Conservation (phyloP, 306 rosid genomes). For the Dicorynia guianensis region DNA sequence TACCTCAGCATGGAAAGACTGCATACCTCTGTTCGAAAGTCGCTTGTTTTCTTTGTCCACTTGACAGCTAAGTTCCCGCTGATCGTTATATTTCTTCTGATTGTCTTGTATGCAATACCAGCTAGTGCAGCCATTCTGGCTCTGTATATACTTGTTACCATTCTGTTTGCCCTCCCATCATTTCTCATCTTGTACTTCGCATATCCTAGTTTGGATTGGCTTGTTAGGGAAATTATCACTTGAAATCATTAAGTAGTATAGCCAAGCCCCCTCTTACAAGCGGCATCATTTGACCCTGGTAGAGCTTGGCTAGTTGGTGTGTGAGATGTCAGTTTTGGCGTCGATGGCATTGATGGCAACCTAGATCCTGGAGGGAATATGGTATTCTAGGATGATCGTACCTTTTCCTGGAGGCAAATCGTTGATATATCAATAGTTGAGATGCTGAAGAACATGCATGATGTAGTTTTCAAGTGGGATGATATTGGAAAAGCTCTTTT, state of each 20-base stretch:
- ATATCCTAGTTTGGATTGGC: constrained; percentile 98
- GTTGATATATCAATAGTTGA: constrained; percentile 34
- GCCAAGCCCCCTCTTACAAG: constrained; percentile 38
- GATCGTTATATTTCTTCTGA: constrained; percentile 83
- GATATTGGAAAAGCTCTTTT: constrained; percentile 15
- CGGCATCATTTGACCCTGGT: constrained; percentile 38
- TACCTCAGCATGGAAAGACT: constrained; percentile 63
- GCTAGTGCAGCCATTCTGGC: constrained; percentile 94
- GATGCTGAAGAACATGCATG: constrained; percentile 29
- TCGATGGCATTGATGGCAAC: constrained; percentile 25
- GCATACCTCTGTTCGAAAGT: constrained; percentile 65
- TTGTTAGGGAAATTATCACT: constrained; percentile 83
- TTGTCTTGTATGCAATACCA: constrained; percentile 86
- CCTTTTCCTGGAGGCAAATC: constrained; percentile 33
- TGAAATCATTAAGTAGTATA: constrained; percentile 43
- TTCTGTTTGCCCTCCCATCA: constrained; percentile 90
- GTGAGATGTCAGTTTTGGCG: constrained; percentile 1
- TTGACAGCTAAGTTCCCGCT: constrained; percentile 92
- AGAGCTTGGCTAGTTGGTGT: constrained; percentile 40
- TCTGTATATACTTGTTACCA: constrained; percentile 76
- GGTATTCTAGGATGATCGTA: constrained; percentile 2
- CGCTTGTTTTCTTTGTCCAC: constrained; percentile 78
- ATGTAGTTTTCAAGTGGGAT: constrained; percentile 27
- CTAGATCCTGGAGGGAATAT: constrained; percentile 26
- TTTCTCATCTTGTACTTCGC: constrained; percentile 91